Percentiles rank a stretch among this genome's conserved stretches.
These are phyloP conservation scores for Irpex rosettiformis DNA, from an alignment of 1,284 basidiomycete genomes.

Conservation along the genomic window DNA sequence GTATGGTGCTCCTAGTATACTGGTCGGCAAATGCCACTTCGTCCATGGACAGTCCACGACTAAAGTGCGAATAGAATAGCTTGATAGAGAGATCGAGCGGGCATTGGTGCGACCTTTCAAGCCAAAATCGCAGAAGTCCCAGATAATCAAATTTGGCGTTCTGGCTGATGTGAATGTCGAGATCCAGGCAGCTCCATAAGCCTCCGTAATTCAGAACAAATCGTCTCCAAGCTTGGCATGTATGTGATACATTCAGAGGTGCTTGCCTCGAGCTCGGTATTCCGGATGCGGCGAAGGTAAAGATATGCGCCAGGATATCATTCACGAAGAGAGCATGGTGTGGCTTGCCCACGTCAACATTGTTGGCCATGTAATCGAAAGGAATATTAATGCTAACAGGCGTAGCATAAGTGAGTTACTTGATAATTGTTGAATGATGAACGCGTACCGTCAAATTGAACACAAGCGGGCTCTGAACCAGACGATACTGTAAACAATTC, in stretches of 20 bases:
- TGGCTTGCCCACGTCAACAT: no score
- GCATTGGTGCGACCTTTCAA: neutral
- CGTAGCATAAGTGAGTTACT: no score
- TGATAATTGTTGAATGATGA: no score
- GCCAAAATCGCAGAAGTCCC: neutral
- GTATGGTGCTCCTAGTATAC: neutral
- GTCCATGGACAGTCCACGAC: neutral
- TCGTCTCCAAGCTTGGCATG: neutral
- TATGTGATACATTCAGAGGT: neutral
- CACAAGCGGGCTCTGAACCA: no score
- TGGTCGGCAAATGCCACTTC: neutral
- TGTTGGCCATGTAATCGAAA: no score
- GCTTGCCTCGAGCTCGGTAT: neutral
- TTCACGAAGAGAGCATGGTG: neutral
- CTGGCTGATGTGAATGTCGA: neutral
- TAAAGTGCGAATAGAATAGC: no score
- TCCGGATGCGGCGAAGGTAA: neutral
- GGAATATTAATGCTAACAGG: no score
- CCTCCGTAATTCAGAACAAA: neutral
- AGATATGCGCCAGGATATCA: neutral
- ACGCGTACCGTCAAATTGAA: no score
- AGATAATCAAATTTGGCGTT: neutral
- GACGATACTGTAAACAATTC: no score
- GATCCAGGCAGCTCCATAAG: neutral
- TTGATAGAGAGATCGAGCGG: neutral